Percentiles rank a stretch among this genome's conserved stretches.
These are phyloP conservation scores for Austroboletus novae-zelandiae DNA, from an alignment of 1,284 basidiomycete genomes.

Conservation along the genomic window DNA sequence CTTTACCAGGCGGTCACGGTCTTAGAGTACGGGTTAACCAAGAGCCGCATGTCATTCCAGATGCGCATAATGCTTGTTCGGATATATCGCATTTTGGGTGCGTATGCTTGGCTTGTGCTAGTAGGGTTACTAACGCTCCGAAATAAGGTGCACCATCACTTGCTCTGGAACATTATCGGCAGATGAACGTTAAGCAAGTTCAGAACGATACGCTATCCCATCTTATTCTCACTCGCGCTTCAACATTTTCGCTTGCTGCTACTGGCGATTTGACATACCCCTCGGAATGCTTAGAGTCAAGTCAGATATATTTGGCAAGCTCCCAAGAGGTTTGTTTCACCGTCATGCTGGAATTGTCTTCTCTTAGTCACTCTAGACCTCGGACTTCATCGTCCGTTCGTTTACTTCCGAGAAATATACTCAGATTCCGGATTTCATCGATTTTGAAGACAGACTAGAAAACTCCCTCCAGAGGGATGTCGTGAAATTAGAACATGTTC, in stretches of 20 bases:
- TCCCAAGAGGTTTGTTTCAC: constrained; percentile 59
- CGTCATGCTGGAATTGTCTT: constrained; percentile 2
- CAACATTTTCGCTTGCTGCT: constrained; percentile 73
- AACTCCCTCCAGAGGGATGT: constrained; percentile 79
- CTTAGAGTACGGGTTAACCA: constrained; percentile 69
- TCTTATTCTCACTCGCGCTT: constrained; percentile 71
- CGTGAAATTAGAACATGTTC: constrained; percentile 75
- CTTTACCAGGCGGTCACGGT: constrained; percentile 63
- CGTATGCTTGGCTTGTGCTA: constrained; percentile 4
- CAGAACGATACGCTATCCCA: constrained; percentile 86
- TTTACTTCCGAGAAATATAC: constrained; percentile 78
- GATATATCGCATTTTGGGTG: constrained; percentile 77
- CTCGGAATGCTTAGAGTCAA: constrained; percentile 72
- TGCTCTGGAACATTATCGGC: constrained; percentile 74
- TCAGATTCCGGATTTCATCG: constrained; percentile 81
- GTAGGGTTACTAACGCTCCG: constrained; percentile 1
- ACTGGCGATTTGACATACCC: constrained; percentile 68
- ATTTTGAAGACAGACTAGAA: constrained; percentile 73
- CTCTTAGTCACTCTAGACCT: constrained; percentile 48
- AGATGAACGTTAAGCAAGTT: constrained; percentile 75
- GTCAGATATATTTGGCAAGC: constrained; percentile 75
- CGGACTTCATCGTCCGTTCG: constrained; percentile 75
- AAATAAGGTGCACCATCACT: constrained; percentile 61
- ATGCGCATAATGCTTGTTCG: constrained; percentile 73
- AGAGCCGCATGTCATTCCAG: constrained; percentile 76